Evolutionary conservation across 169 alveolate genomes (phyloP), one percentile per base, ranked within the genome.

Genomic region (Plasmodium gallinaceum): DNA sequence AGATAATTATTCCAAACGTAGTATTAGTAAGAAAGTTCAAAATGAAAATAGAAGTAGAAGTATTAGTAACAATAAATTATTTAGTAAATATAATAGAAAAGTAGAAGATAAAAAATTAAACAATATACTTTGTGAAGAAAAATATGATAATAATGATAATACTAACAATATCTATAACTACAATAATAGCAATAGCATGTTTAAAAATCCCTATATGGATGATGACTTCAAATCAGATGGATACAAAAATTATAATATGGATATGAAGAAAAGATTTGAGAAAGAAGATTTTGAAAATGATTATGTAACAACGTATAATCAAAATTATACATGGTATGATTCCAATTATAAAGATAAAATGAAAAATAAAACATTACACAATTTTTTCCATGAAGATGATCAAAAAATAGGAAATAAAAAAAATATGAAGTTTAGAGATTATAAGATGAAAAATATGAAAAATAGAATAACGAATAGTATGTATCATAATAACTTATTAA

Each of bases 361-460:
- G 43, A 42, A 43, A 58, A 74, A 32, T 4, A 32, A 32, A 32
- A 32, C 39, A 32, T 32, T 32, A 32, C 39, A 32, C 39, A 32
- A 32, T 14, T 51, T 48, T 7, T 71, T 16, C 26, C 26, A 71
- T 14, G 69, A 51, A 0, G 71, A 51, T 2, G 74, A 74, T 14
- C 52, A 58, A 51, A 74, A 37, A 45, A 43, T 74, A 42, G 73
- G 88, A 58, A 74, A 74, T 39, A 74, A 39, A 14, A 60, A 58
- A 58, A 60, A 60, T 60, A 7, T 32, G 37, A 74, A 57, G 18
- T 66, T 62, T 58, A 58, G 65, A 16, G 88, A 74, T 24, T 58
- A 58, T 26, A 60, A 60, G 14, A 74, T 74, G 88, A 74, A 74
- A 32, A 64, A 64, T 8, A 74, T 12, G 61, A 74, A 60, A 14